Evolutionary conservation across 352 stramenopile genomes (phyloP), one percentile per base, ranked within the genome.

Genomic region (Phytophthora syringae): DNA sequence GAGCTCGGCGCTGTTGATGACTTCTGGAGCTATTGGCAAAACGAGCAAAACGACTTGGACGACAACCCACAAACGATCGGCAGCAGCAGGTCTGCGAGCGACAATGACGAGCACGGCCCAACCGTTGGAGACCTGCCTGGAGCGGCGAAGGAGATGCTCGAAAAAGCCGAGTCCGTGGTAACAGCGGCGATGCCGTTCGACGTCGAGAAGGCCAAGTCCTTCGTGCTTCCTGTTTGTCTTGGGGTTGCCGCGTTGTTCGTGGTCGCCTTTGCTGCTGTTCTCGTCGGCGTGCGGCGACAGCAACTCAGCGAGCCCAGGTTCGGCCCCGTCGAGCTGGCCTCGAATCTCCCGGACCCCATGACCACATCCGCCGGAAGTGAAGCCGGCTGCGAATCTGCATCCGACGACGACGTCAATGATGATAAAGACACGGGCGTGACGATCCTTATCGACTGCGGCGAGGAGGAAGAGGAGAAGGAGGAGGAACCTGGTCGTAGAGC

Each of bases 271-370:
- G 57, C 53, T 5, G 70, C 49, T 5, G 66, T 67, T 30, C 32
- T 74, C 24, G 43, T 79, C 24, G 66, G 70, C 22, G 49, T 74
- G 39, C 50, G 59, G 16, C 57, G 67, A 5, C 53, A 74, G 58
- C 67, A 68, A 30, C 52, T 69, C n/a, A 77, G 70, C 55, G 60
- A 77, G 50, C 59, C 70, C 1, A 56, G 48, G 36, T 73, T 75
- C 43, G 56, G 66, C 10, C 55, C 56, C 13, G 56, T 74, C 7
- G 70, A 78, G 55, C 44, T 79, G 37, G 63, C 40, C 5, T 69
- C 69, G 4, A 63, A 79, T 44, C 55, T 77, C 51, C 71, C 71
- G 16, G 57, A 71, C 21, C 66, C 67, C 37, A 63, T 72, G 56
- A 72, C 64, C 16, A 55, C 64, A 11, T 64, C 51, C 7, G 60